Conservation (phyloP, 1,284 basidiomycete species). For the Trametes pubescens region DNA sequence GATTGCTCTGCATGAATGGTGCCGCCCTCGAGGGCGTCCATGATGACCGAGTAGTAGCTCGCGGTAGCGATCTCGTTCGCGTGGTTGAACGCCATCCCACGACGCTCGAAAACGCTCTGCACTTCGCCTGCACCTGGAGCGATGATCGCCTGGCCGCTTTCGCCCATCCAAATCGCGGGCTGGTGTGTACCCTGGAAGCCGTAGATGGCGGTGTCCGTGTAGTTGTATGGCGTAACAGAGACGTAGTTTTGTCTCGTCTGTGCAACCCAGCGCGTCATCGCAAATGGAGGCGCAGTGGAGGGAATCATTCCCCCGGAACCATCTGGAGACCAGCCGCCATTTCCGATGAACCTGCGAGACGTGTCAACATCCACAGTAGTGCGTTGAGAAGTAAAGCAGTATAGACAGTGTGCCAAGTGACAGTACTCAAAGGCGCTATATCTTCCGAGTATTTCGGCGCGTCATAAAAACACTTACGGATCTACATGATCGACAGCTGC, state of each 20-base stretch:
- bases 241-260: slow-evolving; percentile 79
- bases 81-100: slow-evolving; percentile 67
- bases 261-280: slow-evolving; percentile 82
- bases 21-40: slow-evolving; percentile 61
- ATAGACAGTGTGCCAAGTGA: too few species aligned
- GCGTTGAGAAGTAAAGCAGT: neutral
- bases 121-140: slow-evolving; percentile 66
- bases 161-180: slow-evolving; percentile 93
- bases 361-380: neutral
- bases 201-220: slow-evolving; percentile 67
- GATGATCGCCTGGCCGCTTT: slow-evolving; percentile 73
- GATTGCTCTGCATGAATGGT: slow-evolving; percentile 69
- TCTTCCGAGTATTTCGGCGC: neutral
- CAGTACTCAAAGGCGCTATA: too few species aligned
- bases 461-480: slow-evolving; percentile 48
- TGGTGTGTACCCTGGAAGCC: slow-evolving; percentile 85
- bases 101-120: slow-evolving; percentile 61
- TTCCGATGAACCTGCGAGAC: slow-evolving; percentile 64
- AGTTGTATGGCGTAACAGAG: slow-evolving; percentile 81
- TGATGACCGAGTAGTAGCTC: slow-evolving; percentile 72
- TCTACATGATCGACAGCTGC: slow-evolving; percentile 61
- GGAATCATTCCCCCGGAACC: slow-evolving; percentile 76
- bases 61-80: slow-evolving; percentile 68
- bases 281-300: slow-evolving; percentile 81
- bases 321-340: slow-evolving; percentile 74